Evolutionary conservation across 345 rosid genomes (phyloP), one percentile per base, ranked within the genome.

Genomic region (Salix suchowensis): DNA sequence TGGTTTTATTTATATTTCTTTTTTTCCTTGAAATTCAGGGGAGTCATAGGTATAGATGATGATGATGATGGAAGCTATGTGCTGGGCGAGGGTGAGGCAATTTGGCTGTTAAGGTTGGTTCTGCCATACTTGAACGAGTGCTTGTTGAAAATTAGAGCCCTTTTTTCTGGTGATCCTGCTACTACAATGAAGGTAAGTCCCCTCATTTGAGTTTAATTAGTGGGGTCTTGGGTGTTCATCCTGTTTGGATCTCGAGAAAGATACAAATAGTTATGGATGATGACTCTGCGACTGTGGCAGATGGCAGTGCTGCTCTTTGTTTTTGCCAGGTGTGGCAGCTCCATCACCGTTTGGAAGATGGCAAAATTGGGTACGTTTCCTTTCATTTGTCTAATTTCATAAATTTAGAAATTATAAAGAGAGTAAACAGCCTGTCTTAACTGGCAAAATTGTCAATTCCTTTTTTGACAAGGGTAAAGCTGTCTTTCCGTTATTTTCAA

Each of bases 91-190:
- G 97, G 86, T 65, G 98, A 93, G 76, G 94, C 92, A 48, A 78
- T 90, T 67, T 86, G 91, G 89, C 74, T 94, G 42, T 76, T 94
- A 24, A 87, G 86, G 85, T 67, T 86, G 78, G 79, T 91, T 67
- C 86, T 96, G 74, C 99, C 99, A 68, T 92, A 90, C 81, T 77
- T 92, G 77, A 94, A 92, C 75, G 97, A 92, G 85, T 86, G 87
- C 77, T 70, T 93, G 9, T 34, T 87, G 75, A 93, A 87, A 79
- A 81, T 93, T 23, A 89, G 81, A 79, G 90, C 97, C 54, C 92
- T 94, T 65, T 92, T 93, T 81, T 90, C 95, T 46, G 99, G 98
- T 62, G 98, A 96, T 77, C 95, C 99, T 67, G 83, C 89, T 10
- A 92, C 95, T 32, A 93, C 98, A 0, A 93, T 96, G 90, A 96